Percentiles rank a stretch among this genome's conserved stretches.
Evolutionary conservation across 129 eudicot genomes (phyloP).

Genomic region (Flaveria ramosissima): DNA sequence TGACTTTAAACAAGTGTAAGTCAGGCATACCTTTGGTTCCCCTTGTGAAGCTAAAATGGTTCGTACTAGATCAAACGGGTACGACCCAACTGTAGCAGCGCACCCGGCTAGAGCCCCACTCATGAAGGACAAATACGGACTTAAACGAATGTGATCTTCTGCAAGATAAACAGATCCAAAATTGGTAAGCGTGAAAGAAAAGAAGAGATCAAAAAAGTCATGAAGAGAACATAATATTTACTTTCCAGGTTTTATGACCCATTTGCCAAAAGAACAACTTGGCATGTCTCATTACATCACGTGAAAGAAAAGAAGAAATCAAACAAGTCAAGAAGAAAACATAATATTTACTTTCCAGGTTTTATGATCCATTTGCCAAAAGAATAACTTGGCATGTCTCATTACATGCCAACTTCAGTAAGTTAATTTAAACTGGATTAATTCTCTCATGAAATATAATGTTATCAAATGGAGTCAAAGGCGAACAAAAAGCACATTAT

Average conservation of each 20-base stretch:
- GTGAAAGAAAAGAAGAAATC: no score
- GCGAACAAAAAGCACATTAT: background rate
- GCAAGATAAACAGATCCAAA: conserved; percentile 35
- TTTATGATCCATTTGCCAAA: background rate
- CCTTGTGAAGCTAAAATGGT: conserved; percentile 95
- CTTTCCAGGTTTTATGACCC: background rate
- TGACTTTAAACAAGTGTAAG: background rate
- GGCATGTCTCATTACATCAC: background rate
- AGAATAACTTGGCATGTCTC: background rate
- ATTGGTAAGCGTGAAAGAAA: conserved; percentile 10
- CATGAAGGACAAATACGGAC: conserved; percentile 78
- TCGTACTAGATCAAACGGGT: conserved; percentile 83
- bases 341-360: background rate
- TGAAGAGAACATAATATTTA: background rate
- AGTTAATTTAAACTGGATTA: background rate
- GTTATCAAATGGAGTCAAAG: conserved; percentile 15
- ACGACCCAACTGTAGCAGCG: conserved; percentile 87
- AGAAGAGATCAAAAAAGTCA: background rate
- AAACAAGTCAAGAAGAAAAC: no score
- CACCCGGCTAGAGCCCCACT: conserved; percentile 91
- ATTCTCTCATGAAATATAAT: background rate
- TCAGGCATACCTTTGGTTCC: conserved; percentile 72
- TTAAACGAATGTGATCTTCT: conserved; percentile 77
- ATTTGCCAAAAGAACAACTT: background rate
- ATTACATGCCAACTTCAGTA: conserved; percentile 4